Evolutionary conservation across 495 filamentous ascomycete genomes (phyloP), one percentile per base, ranked within the genome.

Genomic region (Lasiosphaeria ovina): DNA sequence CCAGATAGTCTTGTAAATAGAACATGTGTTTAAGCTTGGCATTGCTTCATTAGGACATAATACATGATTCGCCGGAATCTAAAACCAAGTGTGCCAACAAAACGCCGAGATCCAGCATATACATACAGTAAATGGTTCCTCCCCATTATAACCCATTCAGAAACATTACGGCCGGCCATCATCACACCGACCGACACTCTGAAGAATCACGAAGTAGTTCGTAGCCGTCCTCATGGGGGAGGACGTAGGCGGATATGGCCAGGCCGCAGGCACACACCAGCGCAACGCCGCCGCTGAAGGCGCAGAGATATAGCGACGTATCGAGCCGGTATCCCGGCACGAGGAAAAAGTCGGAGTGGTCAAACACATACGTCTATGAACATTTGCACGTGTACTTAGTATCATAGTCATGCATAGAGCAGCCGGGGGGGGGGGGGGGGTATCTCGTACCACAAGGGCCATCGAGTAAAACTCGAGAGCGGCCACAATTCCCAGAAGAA

Each of bases 141-240:
- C 24, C 38, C 38, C 38, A 42, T 8, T 9, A n/a, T 47, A 47
- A n/a, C 2, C 6, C 12, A 3, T 1, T 14, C 12, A n/a, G 6
- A 47, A 47, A 9, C 6, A 47, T 5, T 14, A 47, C 5, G 16
- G 16, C 12, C 12, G 12, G 44, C 44, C 6, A 47, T 9, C 4
- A 47, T 9, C 33, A 38, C 8, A 24, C 3, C 31, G 40, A 57
- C 59, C 33, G 14, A 61, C 17, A 68, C 58, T 6, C 58, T 55
- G 50, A 49, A 6, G 42, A 45, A 16, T 64, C 61, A 17, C 12
- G 6, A 57, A 62, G 50, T 35, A 64, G 35, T 72, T 94, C 89
- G 75, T 97, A 97, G 9, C 89, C 92, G 58, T 88, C 92, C 71
- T 97, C 93, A 1, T 84, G 80, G 3, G 92, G 90, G 52, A 97